phyloP scores from a whole-genome alignment of 2,329 filamentous ascomycete species.

The Xylaria sp. region DNA sequence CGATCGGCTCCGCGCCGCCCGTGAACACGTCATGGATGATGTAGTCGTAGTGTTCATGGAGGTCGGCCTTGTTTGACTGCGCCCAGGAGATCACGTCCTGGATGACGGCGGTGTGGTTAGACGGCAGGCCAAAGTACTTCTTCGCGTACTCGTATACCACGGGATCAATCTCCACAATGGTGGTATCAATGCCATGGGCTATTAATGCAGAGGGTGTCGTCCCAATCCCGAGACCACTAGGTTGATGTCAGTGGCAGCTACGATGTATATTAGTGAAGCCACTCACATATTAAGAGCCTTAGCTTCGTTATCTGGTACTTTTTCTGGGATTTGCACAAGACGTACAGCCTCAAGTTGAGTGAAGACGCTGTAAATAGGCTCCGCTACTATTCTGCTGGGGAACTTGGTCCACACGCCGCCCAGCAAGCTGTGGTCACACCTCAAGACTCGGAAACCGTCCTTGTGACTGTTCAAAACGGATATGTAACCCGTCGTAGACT shows the following conservation, averaged over 20 bases:
- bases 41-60: conserved; percentile 72
- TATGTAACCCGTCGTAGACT: conserved; percentile 89
- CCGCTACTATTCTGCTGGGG: conserved; percentile 61
- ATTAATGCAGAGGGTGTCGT: conserved; percentile 88
- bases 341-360: conserved; percentile 91
- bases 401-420: conserved; percentile 83
- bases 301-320: conserved; percentile 64
- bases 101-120: conserved; percentile 78
- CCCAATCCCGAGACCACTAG: conserved; percentile 85
- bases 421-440: conserved; percentile 91
- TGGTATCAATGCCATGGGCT: conserved; percentile 86
- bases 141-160: conserved; percentile 81
- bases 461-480: conserved; percentile 80
- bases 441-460: conserved; percentile 76
- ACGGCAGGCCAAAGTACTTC: conserved; percentile 79
- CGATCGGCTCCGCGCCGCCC: conserved; percentile 86
- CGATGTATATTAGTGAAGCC: background rate
- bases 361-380: conserved; percentile 96
- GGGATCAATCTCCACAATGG: conserved; percentile 92
- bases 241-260: conserved; percentile 28
- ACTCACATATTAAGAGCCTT: conserved; percentile 84
- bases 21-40: conserved; percentile 98
- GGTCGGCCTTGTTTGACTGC: conserved; percentile 45
- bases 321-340: conserved; percentile 65
- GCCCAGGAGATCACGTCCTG: conserved; percentile 79